Evolutionary conservation across 805 yeast genomes (phyloP).

Genomic region (Yarrowia keelungensis): DNA sequence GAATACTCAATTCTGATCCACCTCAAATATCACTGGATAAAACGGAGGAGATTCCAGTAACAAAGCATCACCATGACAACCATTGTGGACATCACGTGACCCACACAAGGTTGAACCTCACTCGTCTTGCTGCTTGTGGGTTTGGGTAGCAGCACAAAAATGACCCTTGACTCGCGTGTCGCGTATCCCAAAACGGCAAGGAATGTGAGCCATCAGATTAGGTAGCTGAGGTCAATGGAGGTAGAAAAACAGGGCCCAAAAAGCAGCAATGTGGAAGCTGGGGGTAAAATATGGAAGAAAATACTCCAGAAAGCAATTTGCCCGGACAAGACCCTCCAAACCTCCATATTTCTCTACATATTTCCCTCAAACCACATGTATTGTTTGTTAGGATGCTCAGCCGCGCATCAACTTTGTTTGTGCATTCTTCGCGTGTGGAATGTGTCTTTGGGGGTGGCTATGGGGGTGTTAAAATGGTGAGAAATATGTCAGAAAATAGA

Average conservation of each 20-base stretch:
- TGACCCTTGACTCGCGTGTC: constrained; percentile 38
- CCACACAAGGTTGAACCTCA: not conserved
- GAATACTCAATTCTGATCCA: too few species aligned
- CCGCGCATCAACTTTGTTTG: constrained; percentile 36
- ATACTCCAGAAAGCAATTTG: too few species aligned
- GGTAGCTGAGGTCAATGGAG: not conserved
- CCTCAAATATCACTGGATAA: too few species aligned
- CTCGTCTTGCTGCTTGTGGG: constrained; percentile 21
- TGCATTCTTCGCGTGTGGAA: constrained; percentile 37
- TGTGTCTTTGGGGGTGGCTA: not conserved
- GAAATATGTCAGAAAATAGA: not conserved
- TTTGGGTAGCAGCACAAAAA: constrained; percentile 8
- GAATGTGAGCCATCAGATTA: constrained; percentile 34
- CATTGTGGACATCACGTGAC: constrained; percentile 25
- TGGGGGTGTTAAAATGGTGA: too few species aligned
- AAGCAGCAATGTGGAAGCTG: too few species aligned
- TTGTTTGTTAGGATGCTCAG: constrained; percentile 35
- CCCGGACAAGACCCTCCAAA: too few species aligned
- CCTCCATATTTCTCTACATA: constrained; percentile 4
- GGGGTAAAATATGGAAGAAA: too few species aligned
- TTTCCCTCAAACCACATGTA: constrained; percentile 29
- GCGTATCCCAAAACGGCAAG: constrained; percentile 33
- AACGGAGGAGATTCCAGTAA: too few species aligned
- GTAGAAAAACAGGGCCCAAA: too few species aligned
- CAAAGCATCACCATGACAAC: constrained; percentile 21